Evolutionary conservation across 805 yeast genomes (phyloP).

Genomic region (Kockiozyma suomiensis): DNA sequence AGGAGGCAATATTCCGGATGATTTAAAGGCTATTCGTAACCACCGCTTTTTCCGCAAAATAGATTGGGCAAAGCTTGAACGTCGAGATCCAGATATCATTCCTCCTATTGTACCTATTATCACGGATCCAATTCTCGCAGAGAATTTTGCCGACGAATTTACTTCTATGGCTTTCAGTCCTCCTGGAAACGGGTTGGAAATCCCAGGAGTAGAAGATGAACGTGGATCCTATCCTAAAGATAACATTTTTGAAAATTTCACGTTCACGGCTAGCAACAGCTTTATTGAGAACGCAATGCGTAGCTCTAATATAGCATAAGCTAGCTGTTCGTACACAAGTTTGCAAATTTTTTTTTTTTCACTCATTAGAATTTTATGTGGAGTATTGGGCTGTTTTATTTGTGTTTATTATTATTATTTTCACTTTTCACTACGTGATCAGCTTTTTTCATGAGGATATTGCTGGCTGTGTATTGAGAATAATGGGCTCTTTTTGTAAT

Average conservation of each 20-base stretch:
- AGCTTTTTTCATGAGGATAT: neutral
- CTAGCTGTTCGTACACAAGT: too few relatives aligned
- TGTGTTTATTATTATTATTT: neutral
- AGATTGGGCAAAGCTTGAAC: slow-evolving; percentile 63
- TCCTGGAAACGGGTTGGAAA: slow-evolving; percentile 26
- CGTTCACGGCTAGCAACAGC: slow-evolving; percentile 32
- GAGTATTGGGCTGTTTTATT: neutral
- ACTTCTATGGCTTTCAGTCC: slow-evolving; percentile 57
- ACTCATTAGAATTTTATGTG: neutral
- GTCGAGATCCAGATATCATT: slow-evolving; percentile 50
- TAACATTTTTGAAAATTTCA: slow-evolving; percentile 25
- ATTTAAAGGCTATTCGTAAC: slow-evolving; percentile 56
- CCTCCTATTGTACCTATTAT: slow-evolving; percentile 86
- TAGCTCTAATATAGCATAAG: neutral
- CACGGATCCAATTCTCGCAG: slow-evolving; percentile 80
- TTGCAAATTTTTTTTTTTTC: neutral
- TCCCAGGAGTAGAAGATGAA: slow-evolving; percentile 5
- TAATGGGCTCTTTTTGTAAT: too few relatives aligned
- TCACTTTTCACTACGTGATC: too few relatives aligned
- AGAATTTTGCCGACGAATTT: slow-evolving; percentile 79
- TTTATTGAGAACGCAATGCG: slow-evolving; percentile 31
- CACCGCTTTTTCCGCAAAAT: slow-evolving; percentile 78
- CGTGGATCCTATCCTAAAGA: slow-evolving; percentile 4
- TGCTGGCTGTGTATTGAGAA: neutral
- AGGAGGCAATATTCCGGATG: slow-evolving; percentile 52